phyloP scores from a whole-genome alignment of 495 filamentous ascomycete species.

The Cetradonia linearis region DNA sequence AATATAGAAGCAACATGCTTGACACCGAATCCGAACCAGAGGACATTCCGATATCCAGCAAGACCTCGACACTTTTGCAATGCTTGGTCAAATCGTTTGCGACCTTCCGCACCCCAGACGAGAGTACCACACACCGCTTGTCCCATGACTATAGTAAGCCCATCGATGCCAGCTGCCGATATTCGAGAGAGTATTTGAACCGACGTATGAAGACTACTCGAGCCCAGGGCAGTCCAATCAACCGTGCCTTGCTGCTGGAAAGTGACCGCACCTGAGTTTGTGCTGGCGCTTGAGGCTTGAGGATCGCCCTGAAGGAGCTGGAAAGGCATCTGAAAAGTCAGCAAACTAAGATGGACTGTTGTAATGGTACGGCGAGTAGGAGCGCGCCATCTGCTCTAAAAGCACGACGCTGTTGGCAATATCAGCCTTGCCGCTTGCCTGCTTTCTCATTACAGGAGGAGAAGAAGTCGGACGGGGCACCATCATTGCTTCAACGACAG shows the following conservation, averaged over 20 bases:
- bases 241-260: background rate
- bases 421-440: background rate
- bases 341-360: background rate
- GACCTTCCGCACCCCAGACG: background rate
- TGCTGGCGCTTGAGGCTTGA: no score
- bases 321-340: no score
- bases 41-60: background rate
- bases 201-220: background rate
- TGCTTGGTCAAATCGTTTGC: background rate
- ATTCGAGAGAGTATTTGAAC: background rate
- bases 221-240: background rate
- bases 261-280: background rate
- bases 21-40: background rate
- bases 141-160: background rate
- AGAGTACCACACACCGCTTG: background rate
- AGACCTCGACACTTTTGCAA: background rate
- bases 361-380: background rate
- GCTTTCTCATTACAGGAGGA: background rate
- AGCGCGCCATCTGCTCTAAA: background rate
- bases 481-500: background rate
- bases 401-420: background rate
- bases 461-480: background rate
- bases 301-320: no score
- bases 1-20: background rate
- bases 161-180: background rate